A percentile compares a stretch with the other conserved stretches of the same genome.
phyloP scores from a whole-genome alignment of 345 rosid species.

The Lepidium aucheri region DNA sequence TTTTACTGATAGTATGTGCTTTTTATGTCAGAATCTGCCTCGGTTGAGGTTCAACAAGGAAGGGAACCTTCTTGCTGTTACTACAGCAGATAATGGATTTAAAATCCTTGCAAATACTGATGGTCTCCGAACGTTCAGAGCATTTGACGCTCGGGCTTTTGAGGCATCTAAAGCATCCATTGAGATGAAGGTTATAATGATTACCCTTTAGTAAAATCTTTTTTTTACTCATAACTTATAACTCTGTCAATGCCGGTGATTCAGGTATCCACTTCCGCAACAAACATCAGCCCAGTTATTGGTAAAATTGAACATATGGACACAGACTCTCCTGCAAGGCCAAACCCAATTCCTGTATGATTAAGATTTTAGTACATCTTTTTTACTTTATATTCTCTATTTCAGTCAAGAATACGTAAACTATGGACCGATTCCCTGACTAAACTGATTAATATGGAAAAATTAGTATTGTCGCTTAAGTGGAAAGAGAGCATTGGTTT shows the following conservation, averaged over 20 bases:
- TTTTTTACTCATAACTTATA: not conserved
- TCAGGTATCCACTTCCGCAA: conserved; percentile 39
- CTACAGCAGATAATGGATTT: conserved; percentile 54
- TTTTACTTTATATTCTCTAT: not conserved
- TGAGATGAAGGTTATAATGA: conserved; percentile 20
- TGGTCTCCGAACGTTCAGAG: conserved; percentile 46
- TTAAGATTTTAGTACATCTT: not conserved
- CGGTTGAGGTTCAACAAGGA: conserved; percentile 69
- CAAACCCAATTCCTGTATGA: conserved; percentile 31
- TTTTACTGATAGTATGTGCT: conserved; percentile 8
- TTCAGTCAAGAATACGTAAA: not conserved
- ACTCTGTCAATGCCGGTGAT: not conserved
- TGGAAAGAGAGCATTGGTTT: not conserved
- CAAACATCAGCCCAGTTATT: conserved; percentile 34
- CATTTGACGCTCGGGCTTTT: conserved; percentile 41
- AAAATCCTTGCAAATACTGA: conserved; percentile 54
- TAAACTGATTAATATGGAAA: not conserved
- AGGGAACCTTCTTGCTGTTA: conserved; percentile 56
- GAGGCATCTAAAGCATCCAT: conserved; percentile 37
- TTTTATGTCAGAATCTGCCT: conserved; percentile 38
- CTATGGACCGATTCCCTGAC: not conserved
- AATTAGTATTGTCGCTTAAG: not conserved
- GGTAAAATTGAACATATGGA: conserved; percentile 45
- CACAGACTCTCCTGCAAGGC: conserved; percentile 42
- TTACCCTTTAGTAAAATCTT: not conserved